phyloP scores from a whole-genome alignment of 2,329 filamentous ascomycete genomes.

The Diaporthe sp. region DNA sequence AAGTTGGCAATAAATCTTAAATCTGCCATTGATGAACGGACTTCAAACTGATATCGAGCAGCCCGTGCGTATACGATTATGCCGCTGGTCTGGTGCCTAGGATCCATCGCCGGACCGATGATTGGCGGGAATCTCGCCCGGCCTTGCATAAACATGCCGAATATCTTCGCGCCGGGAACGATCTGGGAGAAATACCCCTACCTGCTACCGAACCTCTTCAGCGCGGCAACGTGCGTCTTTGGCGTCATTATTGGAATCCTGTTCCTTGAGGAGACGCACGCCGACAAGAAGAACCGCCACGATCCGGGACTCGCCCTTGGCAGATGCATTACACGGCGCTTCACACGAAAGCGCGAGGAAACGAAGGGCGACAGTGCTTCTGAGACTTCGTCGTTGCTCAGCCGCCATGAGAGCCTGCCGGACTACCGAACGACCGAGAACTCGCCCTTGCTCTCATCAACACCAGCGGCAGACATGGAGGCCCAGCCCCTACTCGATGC shows the following conservation, averaged over 20 bases:
- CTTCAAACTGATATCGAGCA: slow-evolving; percentile 46
- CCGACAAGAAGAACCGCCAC: slow-evolving; percentile 78
- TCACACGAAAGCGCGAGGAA: slow-evolving; percentile 52
- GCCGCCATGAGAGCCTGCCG: slow-evolving; percentile 70
- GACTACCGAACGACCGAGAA: slow-evolving; percentile 73
- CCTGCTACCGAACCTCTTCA: slow-evolving; percentile 91
- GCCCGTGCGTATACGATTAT: slow-evolving; percentile 96
- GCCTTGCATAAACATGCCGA: slow-evolving; percentile 85
- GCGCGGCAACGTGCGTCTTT: slow-evolving; percentile 79
- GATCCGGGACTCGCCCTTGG: slow-evolving; percentile 84
- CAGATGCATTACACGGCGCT: slow-evolving; percentile 69
- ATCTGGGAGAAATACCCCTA: slow-evolving; percentile 92
- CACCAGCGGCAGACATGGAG: slow-evolving; percentile 42
- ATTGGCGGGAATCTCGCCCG: slow-evolving; percentile 91
- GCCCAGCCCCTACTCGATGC: slow-evolving; percentile 30
- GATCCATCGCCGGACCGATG: slow-evolving; percentile 91
- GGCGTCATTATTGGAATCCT: slow-evolving; percentile 83
- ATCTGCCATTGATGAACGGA: background rate
- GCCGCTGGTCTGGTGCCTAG: slow-evolving; percentile 98
- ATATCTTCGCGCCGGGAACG: slow-evolving; percentile 75
- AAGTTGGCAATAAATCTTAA: slow-evolving; percentile 47
- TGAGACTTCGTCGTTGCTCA: slow-evolving; percentile 73
- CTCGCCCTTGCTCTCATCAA: slow-evolving; percentile 59
- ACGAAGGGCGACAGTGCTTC: slow-evolving; percentile 50
- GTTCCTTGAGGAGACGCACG: slow-evolving; percentile 95